A percentile compares a stretch with the other conserved stretches of the same genome.
These are phyloP conservation scores for Prinsepia uniflora DNA, from an alignment of 306 rosid genomes.

Conservation along the genomic window DNA sequence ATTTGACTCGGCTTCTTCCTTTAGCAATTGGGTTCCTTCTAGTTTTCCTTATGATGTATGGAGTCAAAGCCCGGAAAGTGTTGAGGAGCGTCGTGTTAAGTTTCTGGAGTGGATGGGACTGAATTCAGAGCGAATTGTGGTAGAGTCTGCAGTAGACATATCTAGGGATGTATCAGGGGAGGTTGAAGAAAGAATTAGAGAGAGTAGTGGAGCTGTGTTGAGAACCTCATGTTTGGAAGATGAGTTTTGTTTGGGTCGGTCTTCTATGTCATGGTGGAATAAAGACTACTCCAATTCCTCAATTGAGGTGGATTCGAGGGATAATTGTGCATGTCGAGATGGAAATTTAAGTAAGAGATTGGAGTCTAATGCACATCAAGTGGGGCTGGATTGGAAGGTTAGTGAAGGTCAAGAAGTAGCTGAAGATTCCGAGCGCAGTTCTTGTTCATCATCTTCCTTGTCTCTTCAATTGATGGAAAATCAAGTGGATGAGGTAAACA, in stretches of 20 bases:
- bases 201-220: slow-evolving; percentile 39
- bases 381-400: slow-evolving; percentile 24
- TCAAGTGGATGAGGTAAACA: slow-evolving; percentile 26
- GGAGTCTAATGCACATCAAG: slow-evolving; percentile 34
- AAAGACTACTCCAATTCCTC: slow-evolving; percentile 28
- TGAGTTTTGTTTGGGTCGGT: slow-evolving; percentile 52
- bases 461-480: slow-evolving; percentile 30
- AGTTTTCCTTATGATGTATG: slow-evolving; percentile 54
- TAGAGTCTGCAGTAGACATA: slow-evolving; percentile 27
- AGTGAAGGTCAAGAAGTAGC: slow-evolving; percentile 34
- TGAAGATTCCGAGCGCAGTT: slow-evolving; percentile 26
- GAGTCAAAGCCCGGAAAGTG: slow-evolving; percentile 63
- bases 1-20: slow-evolving; percentile 28
- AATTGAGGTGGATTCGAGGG: slow-evolving; percentile 31
- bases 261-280: slow-evolving; percentile 46
- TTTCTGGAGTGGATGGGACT: slow-evolving; percentile 63
- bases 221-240: slow-evolving; percentile 39
- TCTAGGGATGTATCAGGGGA: slow-evolving; percentile 29
- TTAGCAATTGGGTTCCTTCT: slow-evolving; percentile 20
- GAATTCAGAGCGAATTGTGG: slow-evolving; percentile 31
- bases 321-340: slow-evolving; percentile 29
- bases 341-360: slow-evolving; percentile 20
- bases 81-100: slow-evolving; percentile 59
- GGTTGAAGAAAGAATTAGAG: slow-evolving; percentile 37
- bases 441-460: slow-evolving; percentile 34